Evolutionary conservation across 2,329 filamentous ascomycete genomes (phyloP).

Genomic region (Aulographum hederae): DNA sequence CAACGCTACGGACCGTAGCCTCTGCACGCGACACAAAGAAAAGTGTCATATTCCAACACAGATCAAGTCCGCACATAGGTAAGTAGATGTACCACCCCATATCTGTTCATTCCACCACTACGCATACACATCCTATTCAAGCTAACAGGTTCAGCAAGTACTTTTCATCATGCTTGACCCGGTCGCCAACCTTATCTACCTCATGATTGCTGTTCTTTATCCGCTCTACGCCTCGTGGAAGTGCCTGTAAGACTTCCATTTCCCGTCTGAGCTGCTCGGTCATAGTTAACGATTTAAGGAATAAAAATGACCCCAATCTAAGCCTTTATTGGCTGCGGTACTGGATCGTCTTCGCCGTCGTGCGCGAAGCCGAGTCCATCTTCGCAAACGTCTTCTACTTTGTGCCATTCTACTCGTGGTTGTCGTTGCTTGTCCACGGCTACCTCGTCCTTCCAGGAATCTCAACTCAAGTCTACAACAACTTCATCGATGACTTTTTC

Average conservation of each 20-base stretch:
- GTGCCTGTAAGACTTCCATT: neutral
- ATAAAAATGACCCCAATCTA: slow-evolving; percentile 65
- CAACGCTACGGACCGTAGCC: neutral
- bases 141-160: neutral
- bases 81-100: neutral
- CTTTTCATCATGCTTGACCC: slow-evolving; percentile 50
- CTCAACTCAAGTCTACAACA: slow-evolving; percentile 68
- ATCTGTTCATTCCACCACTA: too few species aligned
- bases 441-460: slow-evolving; percentile 96
- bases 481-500: slow-evolving; percentile 75
- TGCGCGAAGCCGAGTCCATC: slow-evolving; percentile 71
- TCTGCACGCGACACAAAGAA: neutral
- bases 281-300: neutral
- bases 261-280: neutral
- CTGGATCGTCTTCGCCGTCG: slow-evolving; percentile 81
- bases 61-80: neutral
- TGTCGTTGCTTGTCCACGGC: slow-evolving; percentile 70
- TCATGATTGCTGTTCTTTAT: slow-evolving; percentile 25
- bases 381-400: slow-evolving; percentile 73
- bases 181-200: slow-evolving; percentile 60
- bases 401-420: slow-evolving; percentile 87
- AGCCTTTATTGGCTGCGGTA: slow-evolving; percentile 99
- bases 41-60: neutral
- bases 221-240: slow-evolving; percentile 1
- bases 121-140: too few species aligned